These are phyloP conservation scores for Neonectria ditissima DNA, from an alignment of 2,329 filamentous ascomycete genomes.

Conservation along the genomic window DNA sequence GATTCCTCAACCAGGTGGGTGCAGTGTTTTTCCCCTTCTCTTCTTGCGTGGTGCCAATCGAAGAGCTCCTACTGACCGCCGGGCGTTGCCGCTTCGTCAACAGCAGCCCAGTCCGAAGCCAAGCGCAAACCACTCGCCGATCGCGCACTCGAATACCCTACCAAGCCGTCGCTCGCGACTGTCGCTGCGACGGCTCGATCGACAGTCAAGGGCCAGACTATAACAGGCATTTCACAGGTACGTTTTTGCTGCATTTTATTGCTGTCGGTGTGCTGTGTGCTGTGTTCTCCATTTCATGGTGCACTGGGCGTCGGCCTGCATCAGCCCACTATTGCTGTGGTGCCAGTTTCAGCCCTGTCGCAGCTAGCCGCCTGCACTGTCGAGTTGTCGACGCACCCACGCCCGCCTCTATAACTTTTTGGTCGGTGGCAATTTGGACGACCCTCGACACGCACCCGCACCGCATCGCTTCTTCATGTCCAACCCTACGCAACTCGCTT, in stretches of 20 bases:
- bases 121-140: constrained; percentile 72
- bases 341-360: constrained; percentile 24
- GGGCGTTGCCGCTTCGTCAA: constrained; percentile 11
- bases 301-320: constrained; percentile 19
- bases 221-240: constrained; percentile 50
- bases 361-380: constrained; percentile 24
- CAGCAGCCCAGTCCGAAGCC: constrained; percentile 66
- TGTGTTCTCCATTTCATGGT: constrained; percentile 13
- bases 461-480: not conserved
- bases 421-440: constrained; percentile 3
- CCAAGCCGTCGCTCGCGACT: constrained; percentile 54
- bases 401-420: constrained; percentile 13
- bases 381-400: constrained; percentile 12
- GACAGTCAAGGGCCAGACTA: constrained; percentile 59
- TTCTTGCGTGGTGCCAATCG: not conserved
- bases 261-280: not conserved
- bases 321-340: constrained; percentile 20
- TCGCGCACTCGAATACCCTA: constrained; percentile 63
- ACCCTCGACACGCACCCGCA: not conserved
- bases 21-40: constrained; percentile 13
- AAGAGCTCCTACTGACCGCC: constrained; percentile 31
- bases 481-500: constrained; percentile 1
- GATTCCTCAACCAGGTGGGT: constrained; percentile 57
- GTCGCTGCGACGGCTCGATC: constrained; percentile 57
- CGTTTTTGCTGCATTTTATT: constrained; percentile 29